Conservation (phyloP, 176 grass and related monocot genomes). For the Rhynchospora pubera region DNA sequence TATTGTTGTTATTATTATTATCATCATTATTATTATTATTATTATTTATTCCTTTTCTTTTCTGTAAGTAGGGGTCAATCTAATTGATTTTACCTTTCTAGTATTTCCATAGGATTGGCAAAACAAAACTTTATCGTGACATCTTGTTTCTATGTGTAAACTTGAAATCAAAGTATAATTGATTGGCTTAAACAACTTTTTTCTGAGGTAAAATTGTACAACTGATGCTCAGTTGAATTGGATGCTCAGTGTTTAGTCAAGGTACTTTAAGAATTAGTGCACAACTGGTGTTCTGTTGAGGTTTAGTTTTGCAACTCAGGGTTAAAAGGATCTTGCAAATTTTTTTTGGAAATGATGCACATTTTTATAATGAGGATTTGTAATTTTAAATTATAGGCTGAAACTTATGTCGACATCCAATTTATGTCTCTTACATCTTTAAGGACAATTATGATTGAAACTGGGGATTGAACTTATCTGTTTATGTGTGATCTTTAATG, state of each 20-base stretch:
- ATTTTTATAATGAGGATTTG: background rate
- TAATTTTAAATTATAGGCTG: background rate
- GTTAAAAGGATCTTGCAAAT: background rate
- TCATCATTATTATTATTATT: background rate
- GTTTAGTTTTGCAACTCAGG: background rate
- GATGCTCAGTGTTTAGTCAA: background rate
- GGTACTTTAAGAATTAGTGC: background rate
- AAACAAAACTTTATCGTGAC: background rate
- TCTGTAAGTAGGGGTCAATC: background rate
- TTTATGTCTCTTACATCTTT: background rate
- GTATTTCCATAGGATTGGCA: background rate
- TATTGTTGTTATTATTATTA: background rate
- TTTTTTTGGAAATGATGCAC: background rate
- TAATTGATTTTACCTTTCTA: background rate
- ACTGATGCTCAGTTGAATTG: background rate
- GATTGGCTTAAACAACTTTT: background rate
- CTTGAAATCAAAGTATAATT: background rate
- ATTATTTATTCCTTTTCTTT: slow-evolving; percentile 3
- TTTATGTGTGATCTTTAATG: background rate
- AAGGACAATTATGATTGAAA: background rate
- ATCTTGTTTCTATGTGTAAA: background rate
- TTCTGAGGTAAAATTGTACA: background rate
- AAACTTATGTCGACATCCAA: background rate
- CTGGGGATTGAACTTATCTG: background rate
- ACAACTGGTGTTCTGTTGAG: background rate